phyloP scores from a whole-genome alignment of 2,329 filamentous ascomycete species.

The Xylariaceae sp. region DNA sequence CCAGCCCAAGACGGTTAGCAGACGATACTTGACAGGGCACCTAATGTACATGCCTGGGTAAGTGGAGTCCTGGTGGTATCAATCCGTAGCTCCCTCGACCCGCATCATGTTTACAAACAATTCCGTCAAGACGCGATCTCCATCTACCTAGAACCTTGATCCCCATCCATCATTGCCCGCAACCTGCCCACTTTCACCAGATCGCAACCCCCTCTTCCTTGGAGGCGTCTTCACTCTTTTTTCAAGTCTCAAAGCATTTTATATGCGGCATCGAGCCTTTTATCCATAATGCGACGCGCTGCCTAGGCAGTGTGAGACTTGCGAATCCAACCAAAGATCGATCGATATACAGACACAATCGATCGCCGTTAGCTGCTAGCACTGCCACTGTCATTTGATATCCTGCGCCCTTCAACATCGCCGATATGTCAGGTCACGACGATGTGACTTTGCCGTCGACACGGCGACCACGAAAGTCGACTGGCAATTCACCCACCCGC shows the following conservation, averaged over 20 bases:
- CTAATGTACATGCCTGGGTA: background rate
- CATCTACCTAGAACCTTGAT: slow-evolving; percentile 3
- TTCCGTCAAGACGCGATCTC: slow-evolving; percentile 16
- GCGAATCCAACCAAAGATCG: slow-evolving; percentile 1
- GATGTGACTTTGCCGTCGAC: slow-evolving; percentile 51
- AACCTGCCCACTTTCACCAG: background rate
- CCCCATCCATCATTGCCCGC: slow-evolving; percentile 2
- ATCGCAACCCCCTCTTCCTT: background rate
- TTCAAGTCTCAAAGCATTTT: background rate
- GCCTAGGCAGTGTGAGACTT: slow-evolving; percentile 6
- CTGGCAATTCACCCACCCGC: slow-evolving; percentile 53
- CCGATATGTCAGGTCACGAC: slow-evolving; percentile 36
- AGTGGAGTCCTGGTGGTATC: too few species aligned
- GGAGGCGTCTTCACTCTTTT: background rate
- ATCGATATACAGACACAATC: background rate
- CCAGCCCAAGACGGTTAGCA: background rate
- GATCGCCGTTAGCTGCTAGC: background rate
- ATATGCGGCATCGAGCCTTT: background rate
- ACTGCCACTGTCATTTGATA: background rate
- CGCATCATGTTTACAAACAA: slow-evolving; percentile 22
- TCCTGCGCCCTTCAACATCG: background rate
- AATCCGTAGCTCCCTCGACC: slow-evolving; percentile 9
- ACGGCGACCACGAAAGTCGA: slow-evolving; percentile 64
- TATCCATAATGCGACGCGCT: slow-evolving; percentile 15
- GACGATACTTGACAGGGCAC: background rate